Evolutionary conservation across 768 basidiomycete genomes (phyloP).

Genomic region (Filobasidium floriforme): DNA sequence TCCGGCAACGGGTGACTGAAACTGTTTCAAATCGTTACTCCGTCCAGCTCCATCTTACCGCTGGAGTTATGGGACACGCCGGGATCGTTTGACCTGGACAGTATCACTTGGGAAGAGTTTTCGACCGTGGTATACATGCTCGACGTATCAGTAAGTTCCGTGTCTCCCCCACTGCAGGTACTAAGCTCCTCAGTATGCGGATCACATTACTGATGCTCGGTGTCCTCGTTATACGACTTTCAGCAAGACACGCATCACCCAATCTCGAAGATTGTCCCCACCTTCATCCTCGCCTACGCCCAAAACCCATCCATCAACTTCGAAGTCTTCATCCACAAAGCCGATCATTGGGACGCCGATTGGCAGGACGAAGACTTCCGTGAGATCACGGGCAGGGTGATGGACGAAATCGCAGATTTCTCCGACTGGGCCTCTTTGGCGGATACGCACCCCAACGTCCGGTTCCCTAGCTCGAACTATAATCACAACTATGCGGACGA

Average conservation of each 20-base stretch:
- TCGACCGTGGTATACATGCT: conserved; percentile 85
- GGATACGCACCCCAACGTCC: conserved; percentile 5
- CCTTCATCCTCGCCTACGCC: conserved; percentile 67
- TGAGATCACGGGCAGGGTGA: conserved; percentile 15
- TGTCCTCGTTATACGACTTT: too few species aligned
- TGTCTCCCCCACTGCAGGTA: too few species aligned
- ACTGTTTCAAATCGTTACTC: too few species aligned
- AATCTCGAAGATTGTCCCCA: conserved; percentile 70
- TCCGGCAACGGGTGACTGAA: too few species aligned
- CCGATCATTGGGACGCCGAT: conserved; percentile 76
- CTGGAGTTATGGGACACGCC: conserved; percentile 96
- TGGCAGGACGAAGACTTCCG: conserved; percentile 56
- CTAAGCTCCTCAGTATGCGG: too few species aligned
- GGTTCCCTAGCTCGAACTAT: conserved; percentile 47
- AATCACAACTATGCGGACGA: too few species aligned
- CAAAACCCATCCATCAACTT: conserved; percentile 69
- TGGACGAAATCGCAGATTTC: conserved; percentile 21
- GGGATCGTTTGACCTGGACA: conserved; percentile 69
- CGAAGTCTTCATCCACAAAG: conserved; percentile 92
- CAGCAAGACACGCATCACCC: conserved; percentile 59
- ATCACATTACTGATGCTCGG: too few species aligned
- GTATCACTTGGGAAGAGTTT: conserved; percentile 67
- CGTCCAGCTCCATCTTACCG: conserved; percentile 71
- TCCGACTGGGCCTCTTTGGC: conserved; percentile 7
- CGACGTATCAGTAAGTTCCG: conserved; percentile 70